Evolutionary conservation across 2,329 filamentous ascomycete species (phyloP).

Genomic region (Penicillium sp.): DNA sequence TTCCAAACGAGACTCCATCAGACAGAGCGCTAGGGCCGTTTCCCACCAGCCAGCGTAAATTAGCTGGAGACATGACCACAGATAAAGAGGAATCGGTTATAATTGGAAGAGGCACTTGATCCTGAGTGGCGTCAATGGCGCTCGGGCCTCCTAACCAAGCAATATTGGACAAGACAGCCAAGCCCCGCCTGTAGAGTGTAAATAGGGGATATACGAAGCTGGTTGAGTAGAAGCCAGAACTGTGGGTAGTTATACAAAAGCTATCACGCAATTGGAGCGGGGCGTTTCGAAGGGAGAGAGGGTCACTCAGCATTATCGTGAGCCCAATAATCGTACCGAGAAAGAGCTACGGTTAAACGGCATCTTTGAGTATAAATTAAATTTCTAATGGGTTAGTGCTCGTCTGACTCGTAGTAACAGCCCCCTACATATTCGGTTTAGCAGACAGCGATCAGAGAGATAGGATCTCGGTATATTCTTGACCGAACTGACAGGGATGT

Average conservation of each 20-base stretch:
- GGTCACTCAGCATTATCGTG: background rate
- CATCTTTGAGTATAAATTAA: background rate
- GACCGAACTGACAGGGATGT: constrained; percentile 8
- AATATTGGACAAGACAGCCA: constrained; percentile 14
- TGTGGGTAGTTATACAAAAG: constrained; percentile 7
- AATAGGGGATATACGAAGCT: background rate
- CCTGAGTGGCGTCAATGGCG: background rate
- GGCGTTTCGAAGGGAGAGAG: background rate
- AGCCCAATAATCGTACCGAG: background rate
- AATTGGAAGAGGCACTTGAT: background rate
- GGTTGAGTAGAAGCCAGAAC: background rate
- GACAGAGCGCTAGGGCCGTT: constrained; percentile 7
- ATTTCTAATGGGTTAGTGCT: background rate
- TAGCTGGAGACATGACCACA: constrained; percentile 9
- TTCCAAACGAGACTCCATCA: constrained; percentile 22
- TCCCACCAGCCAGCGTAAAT: constrained; percentile 20
- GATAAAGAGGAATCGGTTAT: background rate
- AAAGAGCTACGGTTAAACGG: background rate
- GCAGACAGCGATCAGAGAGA: background rate
- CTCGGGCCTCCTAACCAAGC: constrained; percentile 5
- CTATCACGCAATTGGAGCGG: constrained; percentile 4
- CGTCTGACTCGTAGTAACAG: background rate
- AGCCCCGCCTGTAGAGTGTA: background rate
- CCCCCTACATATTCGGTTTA: background rate
- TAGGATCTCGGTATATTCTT: constrained; percentile 11